Evolutionary conservation across 768 basidiomycete species (phyloP).

Genomic region (Tulasnella sp.): DNA sequence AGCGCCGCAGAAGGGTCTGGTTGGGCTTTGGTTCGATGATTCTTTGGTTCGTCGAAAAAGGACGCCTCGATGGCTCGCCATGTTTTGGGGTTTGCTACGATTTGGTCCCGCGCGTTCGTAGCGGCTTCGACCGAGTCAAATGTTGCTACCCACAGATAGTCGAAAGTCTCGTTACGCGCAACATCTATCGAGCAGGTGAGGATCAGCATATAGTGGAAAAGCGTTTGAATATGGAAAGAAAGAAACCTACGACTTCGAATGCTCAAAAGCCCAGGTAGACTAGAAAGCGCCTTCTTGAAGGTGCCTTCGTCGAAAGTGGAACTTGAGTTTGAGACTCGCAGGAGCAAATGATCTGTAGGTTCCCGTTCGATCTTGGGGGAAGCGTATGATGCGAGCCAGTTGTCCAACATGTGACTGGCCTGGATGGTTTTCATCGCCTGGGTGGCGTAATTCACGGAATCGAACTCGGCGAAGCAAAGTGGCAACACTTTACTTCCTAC

Average conservation of each 20-base stretch:
- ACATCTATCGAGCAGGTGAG: neutral
- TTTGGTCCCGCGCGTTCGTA: neutral
- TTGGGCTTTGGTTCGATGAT: neutral
- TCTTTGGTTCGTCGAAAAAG: neutral
- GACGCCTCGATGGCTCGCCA: neutral
- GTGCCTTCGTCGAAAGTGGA: neutral
- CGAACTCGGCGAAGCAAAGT: constrained; percentile 14
- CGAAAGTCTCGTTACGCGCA: neutral
- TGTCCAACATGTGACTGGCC: neutral
- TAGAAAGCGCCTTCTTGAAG: neutral
- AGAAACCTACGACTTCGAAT: neutral
- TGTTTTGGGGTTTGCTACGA: neutral
- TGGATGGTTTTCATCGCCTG: neutral
- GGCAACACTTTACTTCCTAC: neutral
- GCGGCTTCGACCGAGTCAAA: neutral
- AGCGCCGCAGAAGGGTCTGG: neutral
- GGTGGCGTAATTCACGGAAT: constrained; percentile 7
- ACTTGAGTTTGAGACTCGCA: neutral
- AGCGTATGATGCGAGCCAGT: neutral
- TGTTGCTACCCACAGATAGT: neutral
- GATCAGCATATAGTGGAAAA: neutral
- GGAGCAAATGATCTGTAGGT: neutral
- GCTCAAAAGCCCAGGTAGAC: neutral
- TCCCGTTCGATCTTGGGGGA: constrained; percentile 9
- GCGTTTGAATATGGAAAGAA: neutral